These are phyloP conservation scores for Quercus parvula DNA, from an alignment of 306 rosid species.

Conservation along the genomic window DNA sequence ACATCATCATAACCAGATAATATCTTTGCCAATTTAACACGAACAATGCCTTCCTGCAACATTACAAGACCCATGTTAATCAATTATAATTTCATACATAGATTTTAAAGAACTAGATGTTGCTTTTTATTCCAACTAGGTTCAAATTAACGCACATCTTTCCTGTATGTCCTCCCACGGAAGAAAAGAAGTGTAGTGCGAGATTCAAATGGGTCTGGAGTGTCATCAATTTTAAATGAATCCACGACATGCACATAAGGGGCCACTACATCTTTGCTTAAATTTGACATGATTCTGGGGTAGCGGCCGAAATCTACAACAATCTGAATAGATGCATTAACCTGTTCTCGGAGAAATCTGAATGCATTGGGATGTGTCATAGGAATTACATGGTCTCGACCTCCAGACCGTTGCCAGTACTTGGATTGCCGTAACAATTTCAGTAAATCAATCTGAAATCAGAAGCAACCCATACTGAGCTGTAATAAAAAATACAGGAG, in stretches of 20 bases:
- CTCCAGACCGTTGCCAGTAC: slow-evolving; percentile 80
- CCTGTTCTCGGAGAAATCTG: slow-evolving; percentile 73
- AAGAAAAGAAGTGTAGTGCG: slow-evolving; percentile 84
- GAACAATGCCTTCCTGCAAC: slow-evolving; percentile 88
- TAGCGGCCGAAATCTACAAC: slow-evolving; percentile 97
- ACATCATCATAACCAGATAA: slow-evolving; percentile 71
- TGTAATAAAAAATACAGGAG: slow-evolving; percentile 6
- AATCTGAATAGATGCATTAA: slow-evolving; percentile 79
- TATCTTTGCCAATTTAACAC: slow-evolving; percentile 74
- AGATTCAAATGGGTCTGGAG: slow-evolving; percentile 70
- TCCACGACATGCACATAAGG: slow-evolving; percentile 95
- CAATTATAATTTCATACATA: slow-evolving; percentile 4
- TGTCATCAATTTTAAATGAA: slow-evolving; percentile 61
- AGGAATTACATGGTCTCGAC: slow-evolving; percentile 89
- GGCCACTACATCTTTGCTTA: slow-evolving; percentile 85
- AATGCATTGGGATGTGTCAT: slow-evolving; percentile 98
- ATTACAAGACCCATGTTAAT: slow-evolving; percentile 19
- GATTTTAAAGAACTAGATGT: slow-evolving; percentile 3
- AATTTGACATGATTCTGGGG: slow-evolving; percentile 70
- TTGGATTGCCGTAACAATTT: slow-evolving; percentile 57
- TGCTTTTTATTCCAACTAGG: slow-evolving; percentile 9
- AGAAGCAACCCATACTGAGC: slow-evolving; percentile 21
- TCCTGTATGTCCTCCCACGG: slow-evolving; percentile 77
- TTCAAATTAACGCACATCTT: slow-evolving; percentile 63
- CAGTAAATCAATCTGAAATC: slow-evolving; percentile 72